Evolutionary conservation across 1,284 basidiomycete genomes (phyloP), one percentile per base, ranked within the genome.

Genomic region (Puccinia sorghi): DNA sequence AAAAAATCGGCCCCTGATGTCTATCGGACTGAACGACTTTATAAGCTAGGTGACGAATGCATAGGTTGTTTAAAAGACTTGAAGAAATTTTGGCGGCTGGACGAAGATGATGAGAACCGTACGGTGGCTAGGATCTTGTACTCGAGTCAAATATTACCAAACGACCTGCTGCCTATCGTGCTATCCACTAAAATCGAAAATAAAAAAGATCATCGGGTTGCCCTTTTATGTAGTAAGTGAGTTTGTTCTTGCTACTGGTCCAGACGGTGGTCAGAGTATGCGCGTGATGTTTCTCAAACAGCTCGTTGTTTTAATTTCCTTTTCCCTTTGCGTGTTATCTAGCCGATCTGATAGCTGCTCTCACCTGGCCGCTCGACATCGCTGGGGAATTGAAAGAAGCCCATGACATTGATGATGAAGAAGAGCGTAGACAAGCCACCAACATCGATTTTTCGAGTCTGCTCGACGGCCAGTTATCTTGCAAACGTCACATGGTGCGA

Each of bases 361-460:
- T 97, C 90, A 97, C 94, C 3, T 97, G 94, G 94, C 95, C 95
- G 0, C 95, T 97, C 80, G 93, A 97, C 85, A 87, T 97, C 80
- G 91, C 92, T 0, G 90, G 92, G 82, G 95, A 97, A 85, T 86
- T 97, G 80, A 92, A 92, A 83, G 94, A 97, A 61, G 88, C 94
- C 69, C 91, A 93, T 83, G 87, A 86, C 13, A 48, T 79, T 20
- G 75, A 81, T 80, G 77, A 81, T 81, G 54, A 81, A 74, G 57
- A 69, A 64, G 81, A 80, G 46, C 91, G 93, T 71, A 90, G 89
- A 66, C 81, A 89, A 39, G 90, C 91, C 83, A 88, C 88, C 79
- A 88, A 90, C 22, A 89, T 92, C 20, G 94, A 97, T 85, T 97
- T 94, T 84, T 93, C 93, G 0, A 90, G 90, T 80, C 88, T 97